Conservation (phyloP, 345 rosid species). For the Laguncularia racemosa region DNA sequence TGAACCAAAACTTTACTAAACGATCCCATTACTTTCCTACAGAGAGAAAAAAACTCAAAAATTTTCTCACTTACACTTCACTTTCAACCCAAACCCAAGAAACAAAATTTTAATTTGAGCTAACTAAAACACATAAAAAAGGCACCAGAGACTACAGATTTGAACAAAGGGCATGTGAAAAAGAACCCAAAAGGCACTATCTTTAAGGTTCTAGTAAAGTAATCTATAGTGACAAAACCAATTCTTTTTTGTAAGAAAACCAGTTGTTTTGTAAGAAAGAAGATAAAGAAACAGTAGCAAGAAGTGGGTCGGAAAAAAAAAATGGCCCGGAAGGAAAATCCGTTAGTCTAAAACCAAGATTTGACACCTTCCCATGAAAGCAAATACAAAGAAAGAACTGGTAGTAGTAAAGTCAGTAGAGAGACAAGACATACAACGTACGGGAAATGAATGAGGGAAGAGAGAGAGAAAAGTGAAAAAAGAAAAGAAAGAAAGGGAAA, state of each 20-base stretch:
- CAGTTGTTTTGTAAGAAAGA: not conserved
- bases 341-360: constrained; percentile 31
- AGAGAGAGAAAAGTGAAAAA: not conserved
- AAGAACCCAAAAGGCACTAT: no score
- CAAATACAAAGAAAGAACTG: constrained; percentile 19
- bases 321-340: constrained; percentile 1
- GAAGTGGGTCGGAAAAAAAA: constrained; percentile 9
- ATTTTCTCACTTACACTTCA: constrained; percentile 14
- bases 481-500: not conserved
- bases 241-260: no score
- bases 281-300: not conserved
- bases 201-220: no score
- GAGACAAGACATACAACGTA: not conserved
- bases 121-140: no score
- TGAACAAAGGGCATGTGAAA: no score
- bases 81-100: constrained; percentile 9
- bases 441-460: not conserved
- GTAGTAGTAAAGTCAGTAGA: constrained; percentile 8
- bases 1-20: constrained; percentile 28
- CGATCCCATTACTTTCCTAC: constrained; percentile 32
- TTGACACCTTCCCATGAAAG: constrained; percentile 47
- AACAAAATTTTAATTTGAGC: constrained; percentile 10
- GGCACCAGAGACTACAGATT: no score
- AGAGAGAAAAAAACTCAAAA: not conserved
- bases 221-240: no score